phyloP scores from a whole-genome alignment of 768 basidiomycete genomes.

The Suillus sp. region DNA sequence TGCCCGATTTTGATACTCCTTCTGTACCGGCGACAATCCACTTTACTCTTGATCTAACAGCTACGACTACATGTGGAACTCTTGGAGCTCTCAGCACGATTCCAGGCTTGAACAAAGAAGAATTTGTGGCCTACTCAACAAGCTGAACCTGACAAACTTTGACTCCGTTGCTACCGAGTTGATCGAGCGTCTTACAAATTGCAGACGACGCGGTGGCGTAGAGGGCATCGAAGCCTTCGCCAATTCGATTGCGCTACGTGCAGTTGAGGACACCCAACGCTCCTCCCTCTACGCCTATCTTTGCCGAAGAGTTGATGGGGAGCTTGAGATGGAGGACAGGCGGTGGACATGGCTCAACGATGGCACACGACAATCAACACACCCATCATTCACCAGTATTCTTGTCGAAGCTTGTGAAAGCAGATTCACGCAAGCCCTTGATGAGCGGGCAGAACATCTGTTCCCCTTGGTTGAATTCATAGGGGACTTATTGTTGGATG shows the following conservation, averaged over 20 bases:
- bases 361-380: slow-evolving; percentile 13
- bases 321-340: slow-evolving; percentile 35
- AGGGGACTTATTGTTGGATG: slow-evolving; percentile 27
- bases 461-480: slow-evolving; percentile 18
- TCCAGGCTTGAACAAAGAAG: slow-evolving; percentile 47
- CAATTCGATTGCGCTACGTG: slow-evolving; percentile 54
- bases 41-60: not conserved
- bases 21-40: not conserved
- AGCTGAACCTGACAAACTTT: slow-evolving; percentile 54
- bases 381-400: slow-evolving; percentile 20
- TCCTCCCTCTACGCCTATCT: slow-evolving; percentile 54
- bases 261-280: slow-evolving; percentile 53
- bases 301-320: slow-evolving; percentile 49
- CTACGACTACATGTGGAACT: slow-evolving; percentile 20
- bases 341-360: slow-evolving; percentile 27
- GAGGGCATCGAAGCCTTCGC: slow-evolving; percentile 52
- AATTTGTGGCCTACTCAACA: slow-evolving; percentile 60
- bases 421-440: slow-evolving; percentile 10
- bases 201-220: slow-evolving; percentile 48
- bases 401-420: slow-evolving; percentile 20
- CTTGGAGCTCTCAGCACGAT: slow-evolving; percentile 30
- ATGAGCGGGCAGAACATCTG: slow-evolving; percentile 16
- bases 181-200: slow-evolving; percentile 50
- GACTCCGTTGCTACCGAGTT: slow-evolving; percentile 52
- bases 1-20: not conserved